Percentiles rank a stretch among this genome's conserved stretches.
Conservation (phyloP, 2,329 filamentous ascomycete species). For the Xylaria sp. region DNA sequence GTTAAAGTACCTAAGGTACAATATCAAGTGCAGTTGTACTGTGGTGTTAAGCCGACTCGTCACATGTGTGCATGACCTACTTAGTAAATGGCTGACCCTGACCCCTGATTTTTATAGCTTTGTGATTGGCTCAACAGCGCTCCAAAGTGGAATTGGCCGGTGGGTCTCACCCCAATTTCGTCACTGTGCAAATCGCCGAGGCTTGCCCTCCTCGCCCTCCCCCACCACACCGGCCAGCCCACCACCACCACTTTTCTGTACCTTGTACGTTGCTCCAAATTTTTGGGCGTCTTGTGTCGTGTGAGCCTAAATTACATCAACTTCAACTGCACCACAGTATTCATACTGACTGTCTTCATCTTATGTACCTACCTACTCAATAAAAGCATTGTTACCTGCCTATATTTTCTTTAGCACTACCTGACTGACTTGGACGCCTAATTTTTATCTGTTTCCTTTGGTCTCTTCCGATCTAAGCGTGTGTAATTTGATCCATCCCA, state of each 20-base stretch:
- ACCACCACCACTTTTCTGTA: slow-evolving; percentile 12
- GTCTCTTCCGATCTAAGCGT: neutral
- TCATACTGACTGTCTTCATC: neutral
- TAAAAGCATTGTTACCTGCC: neutral
- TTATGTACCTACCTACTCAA: neutral
- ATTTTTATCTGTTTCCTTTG: neutral
- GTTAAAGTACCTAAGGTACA: no score
- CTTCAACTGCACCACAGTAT: slow-evolving; percentile 5
- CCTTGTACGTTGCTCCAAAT: slow-evolving; percentile 16
- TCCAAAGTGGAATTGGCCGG: neutral
- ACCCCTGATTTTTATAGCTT: neutral
- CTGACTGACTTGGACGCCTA: neutral
- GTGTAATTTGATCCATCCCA: slow-evolving; percentile 23
- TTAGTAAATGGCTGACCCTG: slow-evolving; percentile 10
- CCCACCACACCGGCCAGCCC: neutral
- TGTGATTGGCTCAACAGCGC: slow-evolving; percentile 30
- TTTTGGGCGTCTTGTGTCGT: slow-evolving; percentile 16
- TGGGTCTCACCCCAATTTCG: slow-evolving; percentile 19
- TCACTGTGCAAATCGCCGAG: slow-evolving; percentile 24
- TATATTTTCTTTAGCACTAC: neutral
- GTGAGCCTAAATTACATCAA: slow-evolving; percentile 17
- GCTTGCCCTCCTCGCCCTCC: slow-evolving; percentile 25
- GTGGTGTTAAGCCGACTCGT: slow-evolving; percentile 10
- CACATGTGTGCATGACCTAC: slow-evolving; percentile 20
- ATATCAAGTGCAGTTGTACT: neutral